phyloP scores from a whole-genome alignment of 2,329 filamentous ascomycete species.

The Byssoonygena ceratinophila region DNA sequence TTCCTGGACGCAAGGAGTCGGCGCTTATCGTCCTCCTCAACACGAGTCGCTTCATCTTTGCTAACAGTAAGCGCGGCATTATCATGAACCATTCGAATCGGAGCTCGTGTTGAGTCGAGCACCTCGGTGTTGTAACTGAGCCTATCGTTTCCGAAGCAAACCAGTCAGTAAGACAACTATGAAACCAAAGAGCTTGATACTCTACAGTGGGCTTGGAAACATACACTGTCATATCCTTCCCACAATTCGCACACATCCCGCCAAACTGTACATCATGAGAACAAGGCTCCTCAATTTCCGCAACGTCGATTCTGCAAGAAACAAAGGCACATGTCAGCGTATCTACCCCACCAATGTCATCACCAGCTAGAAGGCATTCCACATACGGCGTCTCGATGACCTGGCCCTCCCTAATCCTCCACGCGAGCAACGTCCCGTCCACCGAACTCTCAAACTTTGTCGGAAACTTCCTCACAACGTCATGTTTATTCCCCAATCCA shows the following conservation, averaged over 20 bases:
- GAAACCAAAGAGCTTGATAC: no score
- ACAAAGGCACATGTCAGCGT: background rate
- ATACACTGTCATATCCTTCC: slow-evolving; percentile 86
- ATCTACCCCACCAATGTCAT: background rate
- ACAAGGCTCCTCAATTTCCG: slow-evolving; percentile 83
- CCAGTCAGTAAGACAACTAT: background rate
- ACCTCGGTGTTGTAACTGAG: slow-evolving; percentile 71
- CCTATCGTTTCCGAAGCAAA: slow-evolving; percentile 21
- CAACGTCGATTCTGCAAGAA: slow-evolving; percentile 42
- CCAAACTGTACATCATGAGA: slow-evolving; percentile 83
- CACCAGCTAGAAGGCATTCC: background rate
- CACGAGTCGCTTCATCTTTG: slow-evolving; percentile 63
- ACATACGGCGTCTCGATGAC: slow-evolving; percentile 36
- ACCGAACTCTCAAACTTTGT: slow-evolving; percentile 73
- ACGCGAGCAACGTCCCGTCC: slow-evolving; percentile 66
- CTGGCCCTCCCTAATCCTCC: slow-evolving; percentile 53
- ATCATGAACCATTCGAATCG: slow-evolving; percentile 90
- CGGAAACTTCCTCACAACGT: slow-evolving; percentile 59
- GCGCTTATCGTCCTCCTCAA: slow-evolving; percentile 77
- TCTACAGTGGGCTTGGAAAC: slow-evolving; percentile 19
- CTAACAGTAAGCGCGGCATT: slow-evolving; percentile 81
- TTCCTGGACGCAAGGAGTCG: slow-evolving; percentile 71
- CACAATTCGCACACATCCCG: slow-evolving; percentile 82
- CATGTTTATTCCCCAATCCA: slow-evolving; percentile 62
- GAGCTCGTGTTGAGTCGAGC: slow-evolving; percentile 71